Percentiles rank a stretch among this genome's conserved stretches.
These are phyloP conservation scores for Daedaleopsis sinensis DNA, from an alignment of 768 basidiomycete species.

Conservation along the genomic window DNA sequence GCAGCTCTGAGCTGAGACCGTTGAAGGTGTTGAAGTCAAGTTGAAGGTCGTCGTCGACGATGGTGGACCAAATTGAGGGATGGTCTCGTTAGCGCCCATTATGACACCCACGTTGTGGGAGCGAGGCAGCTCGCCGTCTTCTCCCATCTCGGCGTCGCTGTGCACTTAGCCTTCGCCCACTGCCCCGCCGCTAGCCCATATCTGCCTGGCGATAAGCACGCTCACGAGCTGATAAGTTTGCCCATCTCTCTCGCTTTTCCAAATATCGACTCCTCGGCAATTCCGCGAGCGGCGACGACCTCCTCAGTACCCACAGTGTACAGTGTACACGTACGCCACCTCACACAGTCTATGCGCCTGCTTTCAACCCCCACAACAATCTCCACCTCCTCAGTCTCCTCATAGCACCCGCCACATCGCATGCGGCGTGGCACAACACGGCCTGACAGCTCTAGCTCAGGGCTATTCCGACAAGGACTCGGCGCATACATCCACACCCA, in stretches of 20 bases:
- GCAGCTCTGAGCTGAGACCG: too few species aligned
- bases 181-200: constrained; percentile 6
- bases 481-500: not conserved
- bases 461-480: constrained; percentile 1
- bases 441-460: constrained; percentile 20
- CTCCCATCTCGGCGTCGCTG: constrained; percentile 7
- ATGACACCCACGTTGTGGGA: constrained; percentile 2
- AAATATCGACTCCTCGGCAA: not conserved
- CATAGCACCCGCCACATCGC: constrained; percentile 12
- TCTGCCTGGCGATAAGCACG: not conserved
- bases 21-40: not conserved
- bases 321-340: constrained; percentile 3
- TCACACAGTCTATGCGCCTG: constrained; percentile 5
- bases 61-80: not conserved
- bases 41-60: too few species aligned
- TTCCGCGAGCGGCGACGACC: constrained; percentile 6
- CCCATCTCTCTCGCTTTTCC: not conserved
- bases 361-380: not conserved
- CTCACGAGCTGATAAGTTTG: not conserved
- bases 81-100: constrained; percentile 2
- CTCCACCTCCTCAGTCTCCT: constrained; percentile 1
- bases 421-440: constrained; percentile 19
- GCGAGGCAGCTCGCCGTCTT: constrained; percentile 11
- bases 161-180: not conserved
- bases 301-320: not conserved